These are phyloP conservation scores for Exophiala alcalophila DNA, from an alignment of 2,329 filamentous ascomycete genomes.

Conservation along the genomic window DNA sequence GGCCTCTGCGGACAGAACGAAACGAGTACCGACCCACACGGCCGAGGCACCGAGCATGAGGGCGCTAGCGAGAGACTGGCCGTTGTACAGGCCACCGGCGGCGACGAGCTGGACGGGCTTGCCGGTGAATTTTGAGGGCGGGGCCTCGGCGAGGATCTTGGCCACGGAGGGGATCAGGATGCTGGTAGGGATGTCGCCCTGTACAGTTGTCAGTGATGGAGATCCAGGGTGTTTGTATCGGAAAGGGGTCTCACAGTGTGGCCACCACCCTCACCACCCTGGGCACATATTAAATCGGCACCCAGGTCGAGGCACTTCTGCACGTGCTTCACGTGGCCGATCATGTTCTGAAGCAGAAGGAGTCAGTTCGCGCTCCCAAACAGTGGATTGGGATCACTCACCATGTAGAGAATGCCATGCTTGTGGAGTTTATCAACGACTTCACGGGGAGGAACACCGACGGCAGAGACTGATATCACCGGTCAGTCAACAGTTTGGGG, in stretches of 20 bases:
- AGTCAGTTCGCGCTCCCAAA: slow-evolving; percentile 7
- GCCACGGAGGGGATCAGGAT: slow-evolving; percentile 91
- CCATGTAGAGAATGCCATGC: slow-evolving; percentile 64
- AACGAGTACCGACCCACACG: slow-evolving; percentile 96
- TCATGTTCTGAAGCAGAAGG: slow-evolving; percentile 87
- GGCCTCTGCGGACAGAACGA: slow-evolving; percentile 90
- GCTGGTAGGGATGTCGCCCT: slow-evolving; percentile 82
- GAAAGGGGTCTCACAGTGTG: slow-evolving; percentile 54
- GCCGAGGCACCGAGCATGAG: slow-evolving; percentile 88
- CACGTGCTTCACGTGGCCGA: slow-evolving; percentile 98
- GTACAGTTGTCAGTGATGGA: neutral
- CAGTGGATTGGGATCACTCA: slow-evolving; percentile 4
- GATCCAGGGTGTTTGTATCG: slow-evolving; percentile 36
- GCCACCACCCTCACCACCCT: slow-evolving; percentile 95
- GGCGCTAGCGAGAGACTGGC: slow-evolving; percentile 81
- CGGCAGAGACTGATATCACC: slow-evolving; percentile 67
- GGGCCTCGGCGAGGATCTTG: slow-evolving; percentile 69
- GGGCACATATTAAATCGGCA: slow-evolving; percentile 94
- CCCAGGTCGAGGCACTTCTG: slow-evolving; percentile 91
- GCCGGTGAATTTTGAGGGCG: slow-evolving; percentile 80
- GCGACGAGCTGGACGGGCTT: slow-evolving; percentile 86
- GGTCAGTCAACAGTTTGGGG: slow-evolving; percentile 2
- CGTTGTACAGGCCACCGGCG: slow-evolving; percentile 91
- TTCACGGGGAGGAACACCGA: slow-evolving; percentile 84
- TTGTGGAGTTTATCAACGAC: slow-evolving; percentile 89